Conservation (phyloP, 2,329 filamentous ascomycete genomes). For the Colletotrichum sp. region DNA sequence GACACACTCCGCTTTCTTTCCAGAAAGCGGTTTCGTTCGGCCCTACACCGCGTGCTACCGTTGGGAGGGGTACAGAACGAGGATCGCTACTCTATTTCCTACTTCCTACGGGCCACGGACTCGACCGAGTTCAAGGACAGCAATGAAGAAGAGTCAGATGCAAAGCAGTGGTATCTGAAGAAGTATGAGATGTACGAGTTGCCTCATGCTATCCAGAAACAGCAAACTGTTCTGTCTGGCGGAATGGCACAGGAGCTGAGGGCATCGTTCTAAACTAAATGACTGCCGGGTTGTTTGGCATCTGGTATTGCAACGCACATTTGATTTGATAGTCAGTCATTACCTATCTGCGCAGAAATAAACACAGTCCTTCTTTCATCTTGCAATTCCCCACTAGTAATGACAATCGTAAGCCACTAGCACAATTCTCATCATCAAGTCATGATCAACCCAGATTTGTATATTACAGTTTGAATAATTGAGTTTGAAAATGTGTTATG, state of each 20-base stretch:
- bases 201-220: not conserved
- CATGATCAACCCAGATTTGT: rapidly evolving
- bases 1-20: constrained; percentile 29
- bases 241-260: not conserved
- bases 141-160: not conserved
- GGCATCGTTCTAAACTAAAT: not conserved
- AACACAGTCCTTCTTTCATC: not conserved
- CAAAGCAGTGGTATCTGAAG: not conserved
- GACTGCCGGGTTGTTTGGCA: rapidly evolving
- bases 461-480: not conserved
- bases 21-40: not conserved
- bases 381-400: not conserved
- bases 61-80: not conserved
- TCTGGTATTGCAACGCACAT: not conserved
- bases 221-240: not conserved
- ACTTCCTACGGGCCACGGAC: constrained; percentile 9
- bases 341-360: not conserved
- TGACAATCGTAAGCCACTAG: not conserved
- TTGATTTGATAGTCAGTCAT: not conserved
- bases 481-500: too few relatives aligned
- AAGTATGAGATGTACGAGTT: not conserved
- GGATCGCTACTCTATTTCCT: constrained; percentile 15
- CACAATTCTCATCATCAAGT: not conserved
- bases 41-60: constrained; percentile 16
- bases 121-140: not conserved